Base-by-base conservation (phyloP, 768 basidiomycete species). In the Naganishia kalamii region DNA sequence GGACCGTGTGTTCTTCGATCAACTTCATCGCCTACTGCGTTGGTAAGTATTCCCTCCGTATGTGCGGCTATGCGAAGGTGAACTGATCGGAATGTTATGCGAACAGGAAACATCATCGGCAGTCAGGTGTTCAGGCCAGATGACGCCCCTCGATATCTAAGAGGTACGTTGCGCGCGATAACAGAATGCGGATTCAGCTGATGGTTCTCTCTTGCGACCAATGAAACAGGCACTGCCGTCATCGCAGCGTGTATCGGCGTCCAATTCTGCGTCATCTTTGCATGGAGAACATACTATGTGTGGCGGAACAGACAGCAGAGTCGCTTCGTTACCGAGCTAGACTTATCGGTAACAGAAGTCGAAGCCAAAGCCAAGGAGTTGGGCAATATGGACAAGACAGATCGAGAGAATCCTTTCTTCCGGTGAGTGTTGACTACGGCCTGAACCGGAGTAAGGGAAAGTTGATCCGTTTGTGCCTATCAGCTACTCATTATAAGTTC, bases 381-480 rank as follows among this genome's bases (percentile, higher is more conserved):
- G 4, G 68, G 68, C 5, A 66, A 67, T 48, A 65, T 49, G 29
- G 70, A 71, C 46, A 83, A 65, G 11, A 71, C 68, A 1, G 70
- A 71, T 37, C 23, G 63, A 41, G 65, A 70, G 67, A 71, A 71
- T 32, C 66, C 66, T 19, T 71, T 63, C 65, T 71, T 71, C 65
- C 54, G 21, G 70, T 71, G 51, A 15, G 51, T 54, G 11, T n/a
- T n/a, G n/a, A n/a, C n/a, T n/a, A n/a, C n/a, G n/a, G n/a, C n/a
- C n/a, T n/a, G n/a, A n/a, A n/a, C n/a, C n/a, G n/a, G n/a, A n/a
- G n/a, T n/a, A n/a, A n/a, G n/a, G n/a, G n/a, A n/a, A n/a, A n/a
- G n/a, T n/a, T n/a, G n/a, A n/a, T n/a, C n/a, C n/a, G n/a, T n/a
- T n/a, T n/a, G n/a, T n/a, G n/a, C n/a, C n/a, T n/a, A n/a, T n/a